Evolutionary conservation across 2,329 filamentous ascomycete species (phyloP).

Genomic region (Penicillium palitans): DNA sequence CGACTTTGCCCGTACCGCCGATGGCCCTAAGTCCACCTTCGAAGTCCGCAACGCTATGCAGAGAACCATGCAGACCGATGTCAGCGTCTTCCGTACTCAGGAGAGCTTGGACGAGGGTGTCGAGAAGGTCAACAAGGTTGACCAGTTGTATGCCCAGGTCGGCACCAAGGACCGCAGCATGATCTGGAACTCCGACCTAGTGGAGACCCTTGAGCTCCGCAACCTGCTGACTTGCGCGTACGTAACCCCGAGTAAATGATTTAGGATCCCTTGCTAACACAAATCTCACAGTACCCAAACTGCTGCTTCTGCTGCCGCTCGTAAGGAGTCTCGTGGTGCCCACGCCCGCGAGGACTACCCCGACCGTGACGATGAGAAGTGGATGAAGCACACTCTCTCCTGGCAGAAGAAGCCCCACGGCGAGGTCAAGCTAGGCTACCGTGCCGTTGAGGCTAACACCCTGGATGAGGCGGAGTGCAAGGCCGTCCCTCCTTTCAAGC

Average conservation of each 20-base stretch:
- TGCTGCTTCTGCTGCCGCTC: conserved; percentile 82
- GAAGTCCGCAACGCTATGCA: conserved; percentile 93
- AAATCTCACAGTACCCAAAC: conserved; percentile 70
- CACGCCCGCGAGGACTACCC: conserved; percentile 97
- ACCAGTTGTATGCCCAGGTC: conserved; percentile 75
- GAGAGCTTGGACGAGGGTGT: conserved; percentile 93
- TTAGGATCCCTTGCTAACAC: conserved; percentile 9
- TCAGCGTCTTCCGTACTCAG: conserved; percentile 94
- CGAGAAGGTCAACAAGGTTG: conserved; percentile 79
- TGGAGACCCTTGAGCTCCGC: conserved; percentile 91
- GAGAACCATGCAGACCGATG: conserved; percentile 97
- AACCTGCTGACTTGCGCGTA: conserved; percentile 96
- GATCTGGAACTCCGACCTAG: conserved; percentile 99
- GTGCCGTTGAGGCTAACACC: conserved; percentile 76
- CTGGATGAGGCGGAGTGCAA: conserved; percentile 96
- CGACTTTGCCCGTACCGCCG: conserved; percentile 79
- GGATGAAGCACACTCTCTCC: conserved; percentile 99
- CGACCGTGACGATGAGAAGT: conserved; percentile 90
- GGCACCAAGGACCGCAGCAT: conserved; percentile 98
- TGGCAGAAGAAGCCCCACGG: conserved; percentile 94
- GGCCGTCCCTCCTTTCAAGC: conserved; percentile 92
- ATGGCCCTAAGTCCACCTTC: conserved; percentile 81
- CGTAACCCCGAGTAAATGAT: conserved; percentile 44
- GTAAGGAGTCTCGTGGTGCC: conserved; percentile 95
- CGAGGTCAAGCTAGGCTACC: conserved; percentile 82